Conservation (phyloP, 2,329 filamentous ascomycete species). For the Lecanicillium sp. region DNA sequence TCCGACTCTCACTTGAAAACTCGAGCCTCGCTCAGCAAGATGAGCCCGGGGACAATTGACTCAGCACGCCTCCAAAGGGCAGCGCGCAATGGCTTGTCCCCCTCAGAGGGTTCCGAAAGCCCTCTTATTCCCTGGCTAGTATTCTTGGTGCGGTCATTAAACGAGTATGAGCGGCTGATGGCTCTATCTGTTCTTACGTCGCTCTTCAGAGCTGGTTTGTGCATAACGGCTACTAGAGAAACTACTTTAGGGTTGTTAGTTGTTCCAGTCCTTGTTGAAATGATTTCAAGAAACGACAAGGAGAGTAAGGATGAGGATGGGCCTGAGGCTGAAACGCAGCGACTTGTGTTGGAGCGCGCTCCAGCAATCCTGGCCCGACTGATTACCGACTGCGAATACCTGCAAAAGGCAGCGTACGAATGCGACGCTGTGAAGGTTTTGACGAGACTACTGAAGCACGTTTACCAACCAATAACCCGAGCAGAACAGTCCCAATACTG, state of each 20-base stretch:
- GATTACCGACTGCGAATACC: constrained; percentile 65
- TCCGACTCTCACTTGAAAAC: constrained; percentile 21
- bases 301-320: constrained; percentile 32
- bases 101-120: constrained; percentile 56
- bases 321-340: constrained; percentile 25
- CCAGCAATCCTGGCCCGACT: constrained; percentile 71
- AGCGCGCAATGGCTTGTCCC: constrained; percentile 21
- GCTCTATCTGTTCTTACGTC: constrained; percentile 61
- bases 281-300: constrained; percentile 42
- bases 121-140: constrained; percentile 68
- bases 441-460: constrained; percentile 39
- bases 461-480: constrained; percentile 37
- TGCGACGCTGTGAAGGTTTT: constrained; percentile 38
- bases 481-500: constrained; percentile 24
- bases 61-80: constrained; percentile 19
- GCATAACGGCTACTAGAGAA: constrained; percentile 52
- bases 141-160: constrained; percentile 48
- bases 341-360: constrained; percentile 55
- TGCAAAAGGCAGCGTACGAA: constrained; percentile 79
- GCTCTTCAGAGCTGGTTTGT: constrained; percentile 60
- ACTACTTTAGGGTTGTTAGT: constrained; percentile 57
- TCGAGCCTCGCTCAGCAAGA: constrained; percentile 20
- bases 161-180: constrained; percentile 54
- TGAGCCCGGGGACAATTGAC: constrained; percentile 20
- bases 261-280: constrained; percentile 59